phyloP scores from a whole-genome alignment of 1,284 basidiomycete species.

The Coniferiporia weirii region DNA sequence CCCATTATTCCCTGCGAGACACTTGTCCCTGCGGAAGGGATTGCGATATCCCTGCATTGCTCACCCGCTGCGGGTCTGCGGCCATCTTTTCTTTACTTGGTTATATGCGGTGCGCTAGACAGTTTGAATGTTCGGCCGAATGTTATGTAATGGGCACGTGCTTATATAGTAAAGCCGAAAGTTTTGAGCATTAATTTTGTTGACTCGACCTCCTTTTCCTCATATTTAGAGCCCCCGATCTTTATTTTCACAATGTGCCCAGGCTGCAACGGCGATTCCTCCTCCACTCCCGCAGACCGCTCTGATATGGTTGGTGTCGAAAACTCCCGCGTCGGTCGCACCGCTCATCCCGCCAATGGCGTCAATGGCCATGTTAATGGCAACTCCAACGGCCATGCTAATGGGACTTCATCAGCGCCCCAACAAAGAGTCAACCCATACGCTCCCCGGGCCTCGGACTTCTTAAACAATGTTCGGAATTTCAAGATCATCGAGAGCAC shows the following conservation, averaged over 20 bases:
- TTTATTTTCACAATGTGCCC: conserved; percentile 53
- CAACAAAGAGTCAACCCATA: conserved; percentile 68
- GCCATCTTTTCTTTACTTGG: background rate
- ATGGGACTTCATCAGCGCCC: conserved; percentile 32
- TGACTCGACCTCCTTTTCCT: background rate
- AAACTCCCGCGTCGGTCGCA: conserved; percentile 31
- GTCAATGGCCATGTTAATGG: conserved; percentile 38
- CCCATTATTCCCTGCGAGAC: too few species aligned
- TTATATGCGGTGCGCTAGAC: background rate
- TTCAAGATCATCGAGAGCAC: conserved; percentile 98
- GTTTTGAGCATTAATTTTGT: conserved; percentile 6
- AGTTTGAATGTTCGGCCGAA: conserved; percentile 5
- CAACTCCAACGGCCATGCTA: conserved; percentile 20
- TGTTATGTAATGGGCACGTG: background rate
- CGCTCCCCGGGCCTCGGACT: conserved; percentile 84
- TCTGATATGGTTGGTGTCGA: conserved; percentile 68
- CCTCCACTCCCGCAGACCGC: conserved; percentile 35
- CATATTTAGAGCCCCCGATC: background rate
- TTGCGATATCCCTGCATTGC: too few species aligned
- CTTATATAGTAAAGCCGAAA: background rate
- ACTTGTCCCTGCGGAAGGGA: too few species aligned
- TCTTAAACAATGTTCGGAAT: conserved; percentile 87
- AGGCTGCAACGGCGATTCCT: conserved; percentile 47
- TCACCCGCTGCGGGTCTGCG: too few species aligned
- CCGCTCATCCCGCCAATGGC: conserved; percentile 24